These are phyloP conservation scores for Ophiocordyceps robertsii DNA, from an alignment of 2,329 filamentous ascomycete genomes.

Conservation along the genomic window DNA sequence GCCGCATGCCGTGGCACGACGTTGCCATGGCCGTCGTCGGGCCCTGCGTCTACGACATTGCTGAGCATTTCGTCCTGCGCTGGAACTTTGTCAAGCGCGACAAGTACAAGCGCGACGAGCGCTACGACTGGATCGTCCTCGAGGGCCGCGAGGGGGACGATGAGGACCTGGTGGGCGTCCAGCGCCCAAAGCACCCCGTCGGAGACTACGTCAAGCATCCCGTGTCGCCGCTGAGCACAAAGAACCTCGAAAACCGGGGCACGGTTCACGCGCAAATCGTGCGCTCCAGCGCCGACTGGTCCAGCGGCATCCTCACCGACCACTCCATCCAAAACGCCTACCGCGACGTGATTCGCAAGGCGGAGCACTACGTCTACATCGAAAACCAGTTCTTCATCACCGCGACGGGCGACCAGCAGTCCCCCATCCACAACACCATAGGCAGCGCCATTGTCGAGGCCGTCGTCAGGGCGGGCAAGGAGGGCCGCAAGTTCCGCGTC, in stretches of 20 bases:
- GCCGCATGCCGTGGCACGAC: slow-evolving; percentile 98
- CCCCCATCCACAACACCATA: slow-evolving; percentile 76
- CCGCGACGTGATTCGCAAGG: slow-evolving; percentile 69
- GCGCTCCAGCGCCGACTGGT: slow-evolving; percentile 89
- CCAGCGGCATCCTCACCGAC: slow-evolving; percentile 73
- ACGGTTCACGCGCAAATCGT: slow-evolving; percentile 73
- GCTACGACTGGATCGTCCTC: slow-evolving; percentile 75
- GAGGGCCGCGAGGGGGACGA: slow-evolving; percentile 63
- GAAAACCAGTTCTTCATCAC: slow-evolving; percentile 99
- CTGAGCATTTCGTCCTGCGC: slow-evolving; percentile 83
- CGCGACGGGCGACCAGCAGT: slow-evolving; percentile 77
- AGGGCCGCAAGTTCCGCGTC: slow-evolving; percentile 76
- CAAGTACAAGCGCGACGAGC: slow-evolving; percentile 84
- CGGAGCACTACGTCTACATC: slow-evolving; percentile 90
- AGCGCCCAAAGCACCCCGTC: slow-evolving; percentile 77
- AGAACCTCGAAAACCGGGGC: slow-evolving; percentile 51
- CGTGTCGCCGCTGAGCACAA: slow-evolving; percentile 51
- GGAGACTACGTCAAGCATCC: slow-evolving; percentile 82
- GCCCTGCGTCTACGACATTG: slow-evolving; percentile 83
- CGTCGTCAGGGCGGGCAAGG: slow-evolving; percentile 65
- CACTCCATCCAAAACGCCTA: slow-evolving; percentile 84
- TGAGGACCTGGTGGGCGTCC: slow-evolving; percentile 78
- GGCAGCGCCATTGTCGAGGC: slow-evolving; percentile 86
- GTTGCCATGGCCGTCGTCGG: slow-evolving; percentile 86
- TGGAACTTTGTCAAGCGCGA: slow-evolving; percentile 98